Conservation (phyloP, 78 protist genomes). For the Dictyostelium capitatum region DNA sequence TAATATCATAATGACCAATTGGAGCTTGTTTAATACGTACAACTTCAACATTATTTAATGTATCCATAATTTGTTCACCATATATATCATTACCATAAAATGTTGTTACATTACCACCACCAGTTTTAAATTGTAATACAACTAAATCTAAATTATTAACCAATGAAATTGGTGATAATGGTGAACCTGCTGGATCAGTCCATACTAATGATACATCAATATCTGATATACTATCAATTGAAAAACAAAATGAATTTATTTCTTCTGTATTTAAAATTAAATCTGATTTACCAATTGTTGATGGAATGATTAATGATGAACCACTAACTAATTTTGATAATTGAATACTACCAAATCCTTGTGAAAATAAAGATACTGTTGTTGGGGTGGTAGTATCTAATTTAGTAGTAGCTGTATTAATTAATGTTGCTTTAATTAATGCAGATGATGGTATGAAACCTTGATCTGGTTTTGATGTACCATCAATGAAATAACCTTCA, state of each 20-base stretch:
- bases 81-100: background rate
- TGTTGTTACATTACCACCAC: background rate
- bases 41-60: slow-evolving; percentile 31
- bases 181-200: slow-evolving; percentile 56
- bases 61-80: background rate
- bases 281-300: background rate
- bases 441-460: slow-evolving; percentile 18
- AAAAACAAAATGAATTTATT: background rate
- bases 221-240: background rate
- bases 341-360: slow-evolving; percentile 20
- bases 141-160: slow-evolving; percentile 35
- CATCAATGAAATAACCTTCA: slow-evolving; percentile 16
- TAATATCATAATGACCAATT: slow-evolving; percentile 20
- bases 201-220: slow-evolving; percentile 23
- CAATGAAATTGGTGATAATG: slow-evolving; percentile 8
- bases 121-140: background rate
- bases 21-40: background rate
- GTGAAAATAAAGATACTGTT: background rate
- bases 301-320: background rate
- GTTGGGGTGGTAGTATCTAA: background rate
- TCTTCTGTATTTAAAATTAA: background rate
- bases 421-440: slow-evolving; percentile 29
- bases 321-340: background rate
- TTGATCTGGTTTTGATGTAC: background rate
- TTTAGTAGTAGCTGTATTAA: slow-evolving; percentile 34